These are phyloP conservation scores for Pseudocercospora crystallina DNA, from an alignment of 2,329 filamentous ascomycete genomes.

Conservation along the genomic window DNA sequence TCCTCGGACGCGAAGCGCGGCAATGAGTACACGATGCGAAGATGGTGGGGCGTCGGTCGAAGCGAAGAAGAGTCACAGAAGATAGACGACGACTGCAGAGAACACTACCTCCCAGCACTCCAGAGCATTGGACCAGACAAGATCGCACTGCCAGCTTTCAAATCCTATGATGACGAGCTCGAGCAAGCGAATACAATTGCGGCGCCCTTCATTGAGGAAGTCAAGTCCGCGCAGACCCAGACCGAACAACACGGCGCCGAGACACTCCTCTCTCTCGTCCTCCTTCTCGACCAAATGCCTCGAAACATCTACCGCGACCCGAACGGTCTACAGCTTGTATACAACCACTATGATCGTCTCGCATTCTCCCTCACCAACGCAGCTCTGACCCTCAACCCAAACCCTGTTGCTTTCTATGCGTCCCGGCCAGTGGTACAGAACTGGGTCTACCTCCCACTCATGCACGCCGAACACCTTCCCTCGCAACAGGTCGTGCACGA, in stretches of 20 bases:
- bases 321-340: slow-evolving; percentile 47
- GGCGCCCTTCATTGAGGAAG: slow-evolving; percentile 39
- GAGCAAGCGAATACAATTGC: slow-evolving; percentile 26
- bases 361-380: slow-evolving; percentile 36
- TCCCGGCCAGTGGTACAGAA: slow-evolving; percentile 39
- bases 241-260: slow-evolving; percentile 28
- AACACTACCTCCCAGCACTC: slow-evolving; percentile 38
- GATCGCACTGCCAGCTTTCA: slow-evolving; percentile 31
- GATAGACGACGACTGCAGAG: slow-evolving; percentile 40
- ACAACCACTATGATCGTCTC: slow-evolving; percentile 58
- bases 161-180: slow-evolving; percentile 28
- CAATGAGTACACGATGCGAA: slow-evolving; percentile 29
- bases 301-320: slow-evolving; percentile 60
- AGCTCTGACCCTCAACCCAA: slow-evolving; percentile 21
- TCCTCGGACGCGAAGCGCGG: slow-evolving; percentile 29
- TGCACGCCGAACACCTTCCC: slow-evolving; percentile 56
- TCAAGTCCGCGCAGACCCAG: slow-evolving; percentile 26
- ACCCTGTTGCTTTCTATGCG: slow-evolving; percentile 12
- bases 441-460: slow-evolving; percentile 62
- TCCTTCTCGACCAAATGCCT: slow-evolving; percentile 64
- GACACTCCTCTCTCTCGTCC: slow-evolving; percentile 50
- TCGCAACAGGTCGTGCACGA: slow-evolving; percentile 45
- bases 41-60: slow-evolving; percentile 40
- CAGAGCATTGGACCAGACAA: slow-evolving; percentile 39
- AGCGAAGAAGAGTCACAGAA: slow-evolving; percentile 34